phyloP scores from a whole-genome alignment of 306 rosid genomes.

The Comarum palustre region DNA sequence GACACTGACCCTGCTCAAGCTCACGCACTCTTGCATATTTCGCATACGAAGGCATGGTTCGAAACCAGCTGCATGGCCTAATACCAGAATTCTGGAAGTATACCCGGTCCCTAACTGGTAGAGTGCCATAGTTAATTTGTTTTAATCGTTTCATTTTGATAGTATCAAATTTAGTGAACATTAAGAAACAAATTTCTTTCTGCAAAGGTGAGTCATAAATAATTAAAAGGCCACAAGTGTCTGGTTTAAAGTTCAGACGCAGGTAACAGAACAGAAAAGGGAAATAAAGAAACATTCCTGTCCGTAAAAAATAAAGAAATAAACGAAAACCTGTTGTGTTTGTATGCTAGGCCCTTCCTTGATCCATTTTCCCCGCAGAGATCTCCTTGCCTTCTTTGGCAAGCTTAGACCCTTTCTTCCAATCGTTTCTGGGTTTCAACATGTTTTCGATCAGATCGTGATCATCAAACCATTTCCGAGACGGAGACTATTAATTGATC shows the following conservation, averaged over 20 bases:
- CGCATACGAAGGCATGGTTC: neutral
- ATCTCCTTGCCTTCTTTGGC: slow-evolving; percentile 8
- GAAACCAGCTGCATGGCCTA: neutral
- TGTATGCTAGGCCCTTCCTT: neutral
- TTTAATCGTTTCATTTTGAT: too few relatives aligned
- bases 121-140: neutral
- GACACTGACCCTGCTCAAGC: neutral
- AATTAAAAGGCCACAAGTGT: slow-evolving; percentile 1
- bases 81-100: neutral
- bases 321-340: neutral
- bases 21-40: neutral
- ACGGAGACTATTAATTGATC: neutral
- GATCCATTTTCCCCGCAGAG: neutral
- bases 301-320: neutral
- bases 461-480: neutral
- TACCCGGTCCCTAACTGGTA: neutral
- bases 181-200: too few relatives aligned
- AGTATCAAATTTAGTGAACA: neutral
- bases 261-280: neutral
- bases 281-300: neutral
- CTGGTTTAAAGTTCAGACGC: neutral
- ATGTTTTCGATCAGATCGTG: neutral
- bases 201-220: neutral
- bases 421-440: slow-evolving; percentile 14
- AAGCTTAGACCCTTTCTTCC: slow-evolving; percentile 6